Percentiles rank a stretch among this genome's conserved stretches.
phyloP scores from a whole-genome alignment of 305 asterid species.

The Fraxinus paxiana region DNA sequence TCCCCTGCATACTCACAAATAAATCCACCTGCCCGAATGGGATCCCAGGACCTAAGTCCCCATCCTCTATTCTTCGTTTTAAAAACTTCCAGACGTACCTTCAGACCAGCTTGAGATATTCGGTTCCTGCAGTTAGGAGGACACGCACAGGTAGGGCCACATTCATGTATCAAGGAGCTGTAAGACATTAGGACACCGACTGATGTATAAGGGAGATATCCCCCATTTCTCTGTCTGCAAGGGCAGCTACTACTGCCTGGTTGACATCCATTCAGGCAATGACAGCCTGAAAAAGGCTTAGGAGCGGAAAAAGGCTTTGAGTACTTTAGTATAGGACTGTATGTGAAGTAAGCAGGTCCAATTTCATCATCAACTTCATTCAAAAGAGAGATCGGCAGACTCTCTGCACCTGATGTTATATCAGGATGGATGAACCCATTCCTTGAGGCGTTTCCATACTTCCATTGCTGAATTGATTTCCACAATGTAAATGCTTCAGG shows the following conservation, averaged over 20 bases:
- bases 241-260: constrained; percentile 63
- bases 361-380: constrained; percentile 78
- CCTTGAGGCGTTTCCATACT: constrained; percentile 48
- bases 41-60: constrained; percentile 97
- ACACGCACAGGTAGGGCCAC: constrained; percentile 67
- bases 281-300: constrained; percentile 50
- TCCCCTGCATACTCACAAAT: constrained; percentile 91
- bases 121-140: constrained; percentile 73
- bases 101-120: constrained; percentile 62
- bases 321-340: constrained; percentile 52
- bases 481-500: constrained; percentile 66
- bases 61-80: constrained; percentile 77
- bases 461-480: constrained; percentile 85
- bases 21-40: constrained; percentile 76
- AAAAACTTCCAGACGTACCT: constrained; percentile 69
- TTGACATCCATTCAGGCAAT: constrained; percentile 69
- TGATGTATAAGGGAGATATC: constrained; percentile 56
- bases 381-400: constrained; percentile 64
- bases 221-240: constrained; percentile 60
- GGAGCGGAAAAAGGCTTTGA: constrained; percentile 42
- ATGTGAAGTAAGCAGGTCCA: constrained; percentile 76
- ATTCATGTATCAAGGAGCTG: constrained; percentile 57
- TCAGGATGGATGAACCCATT: constrained; percentile 66
- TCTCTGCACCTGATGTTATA: constrained; percentile 67
- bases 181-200: constrained; percentile 52